Evolutionary conservation across 371 early-diverging fungal genomes (phyloP).

Genomic region (Phascolomyces articulosus): DNA sequence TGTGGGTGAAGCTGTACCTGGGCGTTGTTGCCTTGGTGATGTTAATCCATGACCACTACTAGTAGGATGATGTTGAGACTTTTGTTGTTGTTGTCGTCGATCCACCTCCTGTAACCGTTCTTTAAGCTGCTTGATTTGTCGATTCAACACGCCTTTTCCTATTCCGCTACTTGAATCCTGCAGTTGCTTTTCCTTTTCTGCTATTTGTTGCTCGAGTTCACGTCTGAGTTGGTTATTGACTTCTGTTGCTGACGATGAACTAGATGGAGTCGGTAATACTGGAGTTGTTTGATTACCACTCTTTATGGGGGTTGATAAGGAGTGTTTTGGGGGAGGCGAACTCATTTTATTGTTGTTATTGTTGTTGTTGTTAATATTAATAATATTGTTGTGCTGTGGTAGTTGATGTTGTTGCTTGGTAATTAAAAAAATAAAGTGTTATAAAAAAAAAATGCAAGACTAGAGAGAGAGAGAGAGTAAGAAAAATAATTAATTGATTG

Average conservation of each 20-base stretch:
- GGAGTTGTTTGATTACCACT: conserved; percentile 22
- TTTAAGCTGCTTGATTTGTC: conserved; percentile 46
- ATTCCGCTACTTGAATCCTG: conserved; percentile 48
- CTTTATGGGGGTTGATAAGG: conserved; percentile 43
- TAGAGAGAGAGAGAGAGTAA: background rate
- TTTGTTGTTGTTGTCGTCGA: conserved; percentile 17
- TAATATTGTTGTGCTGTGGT: no score
- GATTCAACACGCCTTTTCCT: conserved; percentile 45
- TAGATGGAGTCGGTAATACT: conserved; percentile 49
- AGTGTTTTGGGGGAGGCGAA: conserved; percentile 38
- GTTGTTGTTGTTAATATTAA: conserved; percentile 3
- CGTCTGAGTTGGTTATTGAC: conserved; percentile 25
- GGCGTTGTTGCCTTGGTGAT: conserved; percentile 5
- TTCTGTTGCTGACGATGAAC: conserved; percentile 31
- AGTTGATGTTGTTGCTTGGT: background rate
- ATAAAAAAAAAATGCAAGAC: background rate
- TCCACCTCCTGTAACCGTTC: conserved; percentile 42
- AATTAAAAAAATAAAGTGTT: background rate
- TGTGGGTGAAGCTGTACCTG: conserved; percentile 9
- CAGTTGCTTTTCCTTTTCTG: conserved; percentile 45
- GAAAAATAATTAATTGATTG: no score
- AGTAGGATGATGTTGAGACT: conserved; percentile 10
- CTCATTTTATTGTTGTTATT: conserved; percentile 17
- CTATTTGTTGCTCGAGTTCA: conserved; percentile 46
- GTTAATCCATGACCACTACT: no score